These are phyloP conservation scores for Odonthalia washingtoniensis DNA, from an alignment of 31 red algal species.

Conservation along the genomic window DNA sequence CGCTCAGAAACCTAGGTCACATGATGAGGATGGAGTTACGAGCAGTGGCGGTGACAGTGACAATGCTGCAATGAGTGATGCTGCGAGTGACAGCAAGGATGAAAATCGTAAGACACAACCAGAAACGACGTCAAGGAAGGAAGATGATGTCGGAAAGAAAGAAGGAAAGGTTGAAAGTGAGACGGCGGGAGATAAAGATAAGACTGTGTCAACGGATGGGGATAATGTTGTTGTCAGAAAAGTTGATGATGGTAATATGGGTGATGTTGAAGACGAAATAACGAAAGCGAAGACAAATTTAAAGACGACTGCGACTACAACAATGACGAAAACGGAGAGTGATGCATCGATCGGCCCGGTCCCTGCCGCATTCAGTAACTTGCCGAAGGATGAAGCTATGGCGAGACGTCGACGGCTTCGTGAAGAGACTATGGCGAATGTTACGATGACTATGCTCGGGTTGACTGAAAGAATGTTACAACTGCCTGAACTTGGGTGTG, in stretches of 20 bases:
- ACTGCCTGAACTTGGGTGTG: conserved; percentile 50
- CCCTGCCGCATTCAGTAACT: not conserved
- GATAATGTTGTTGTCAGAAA: not conserved
- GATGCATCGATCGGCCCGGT: not conserved
- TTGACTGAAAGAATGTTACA: conserved; percentile 60
- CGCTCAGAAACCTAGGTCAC: not conserved
- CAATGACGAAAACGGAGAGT: no score
- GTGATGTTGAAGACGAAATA: no score
- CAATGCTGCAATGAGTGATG: no score
- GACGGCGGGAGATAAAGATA: not conserved
- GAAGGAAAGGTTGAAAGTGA: not conserved
- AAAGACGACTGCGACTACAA: no score
- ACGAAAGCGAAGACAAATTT: no score
- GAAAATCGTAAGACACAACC: not conserved
- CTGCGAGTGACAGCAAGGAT: no score
- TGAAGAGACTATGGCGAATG: conserved; percentile 77
- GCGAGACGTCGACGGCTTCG: conserved; percentile 65
- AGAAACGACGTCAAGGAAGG: not conserved
- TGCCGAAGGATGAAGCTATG: not conserved
- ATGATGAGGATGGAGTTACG: not conserved
- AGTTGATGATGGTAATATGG: no score
- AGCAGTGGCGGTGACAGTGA: no score
- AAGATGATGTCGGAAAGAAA: not conserved
- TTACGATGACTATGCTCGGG: conserved; percentile 52
- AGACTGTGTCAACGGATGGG: not conserved